These are phyloP conservation scores for Calvatia gigantea DNA, from an alignment of 768 basidiomycete genomes.

Conservation along the genomic window DNA sequence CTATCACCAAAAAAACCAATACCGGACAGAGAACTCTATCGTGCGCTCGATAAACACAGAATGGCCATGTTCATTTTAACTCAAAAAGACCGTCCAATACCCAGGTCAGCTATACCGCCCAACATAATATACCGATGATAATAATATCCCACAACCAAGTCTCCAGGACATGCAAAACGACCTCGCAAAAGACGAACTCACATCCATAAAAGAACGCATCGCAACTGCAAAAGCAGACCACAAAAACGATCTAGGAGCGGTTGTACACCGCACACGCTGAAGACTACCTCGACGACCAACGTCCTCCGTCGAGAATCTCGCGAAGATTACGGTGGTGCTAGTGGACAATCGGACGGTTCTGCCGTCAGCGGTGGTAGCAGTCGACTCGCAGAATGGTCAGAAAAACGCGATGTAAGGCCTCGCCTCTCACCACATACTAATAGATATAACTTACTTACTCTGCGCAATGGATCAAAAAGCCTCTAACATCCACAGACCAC, in stretches of 20 bases:
- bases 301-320: constrained; percentile 3
- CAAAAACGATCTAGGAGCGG: constrained; percentile 1
- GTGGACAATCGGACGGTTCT: background rate
- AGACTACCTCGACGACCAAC: constrained; percentile 10
- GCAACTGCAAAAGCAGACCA: background rate
- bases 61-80: constrained; percentile 18
- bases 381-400: constrained; percentile 7
- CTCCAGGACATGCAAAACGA: constrained; percentile 10
- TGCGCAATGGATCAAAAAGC: no score
- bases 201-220: constrained; percentile 6
- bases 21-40: background rate
- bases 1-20: background rate
- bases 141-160: background rate
- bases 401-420: constrained; percentile 6
- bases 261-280: constrained; percentile 4
- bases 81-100: constrained; percentile 18
- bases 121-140: no score
- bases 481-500: background rate
- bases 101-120: constrained; percentile 11
- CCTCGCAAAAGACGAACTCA: constrained; percentile 1
- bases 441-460: no score
- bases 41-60: constrained; percentile 14
- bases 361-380: no score
- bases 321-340: background rate
- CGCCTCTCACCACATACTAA: no score